Conservation (phyloP, 257 asterid species). For the Phtheirospermum japonicum region DNA sequence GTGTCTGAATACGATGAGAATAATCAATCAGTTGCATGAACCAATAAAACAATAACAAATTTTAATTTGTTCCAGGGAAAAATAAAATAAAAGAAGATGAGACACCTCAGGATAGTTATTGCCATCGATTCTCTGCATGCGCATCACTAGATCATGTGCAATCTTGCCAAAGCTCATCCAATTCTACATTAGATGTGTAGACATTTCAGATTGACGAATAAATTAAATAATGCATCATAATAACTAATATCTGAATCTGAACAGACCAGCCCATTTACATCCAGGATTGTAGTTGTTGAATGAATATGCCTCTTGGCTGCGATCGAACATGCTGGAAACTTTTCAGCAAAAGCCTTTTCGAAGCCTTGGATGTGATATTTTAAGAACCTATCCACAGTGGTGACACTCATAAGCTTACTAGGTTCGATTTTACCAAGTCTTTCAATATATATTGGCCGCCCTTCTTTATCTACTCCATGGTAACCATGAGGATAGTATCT, state of each 20-base stretch:
- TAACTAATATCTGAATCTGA: slow-evolving; percentile 23
- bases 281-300: slow-evolving; percentile 81
- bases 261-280: slow-evolving; percentile 90
- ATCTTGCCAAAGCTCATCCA: slow-evolving; percentile 95
- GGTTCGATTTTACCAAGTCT: slow-evolving; percentile 89
- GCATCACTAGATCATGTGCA: slow-evolving; percentile 86
- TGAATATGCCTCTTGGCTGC: slow-evolving; percentile 86
- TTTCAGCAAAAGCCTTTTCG: slow-evolving; percentile 70
- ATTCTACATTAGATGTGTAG: slow-evolving; percentile 49
- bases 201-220: background rate
- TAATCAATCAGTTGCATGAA: slow-evolving; percentile 26
- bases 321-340: slow-evolving; percentile 94
- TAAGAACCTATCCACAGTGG: slow-evolving; percentile 88
- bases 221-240: slow-evolving; percentile 21
- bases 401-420: slow-evolving; percentile 76
- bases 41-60: background rate
- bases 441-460: slow-evolving; percentile 87
- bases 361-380: slow-evolving; percentile 91
- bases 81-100: slow-evolving; percentile 17
- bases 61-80: slow-evolving; percentile 21
- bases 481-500: slow-evolving; percentile 86
- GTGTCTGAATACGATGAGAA: slow-evolving; percentile 56
- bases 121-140: slow-evolving; percentile 89
- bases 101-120: slow-evolving; percentile 98
- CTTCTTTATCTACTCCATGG: slow-evolving; percentile 95